Conservation (phyloP, 495 filamentous ascomycete species). For the Xylaria castorea region DNA sequence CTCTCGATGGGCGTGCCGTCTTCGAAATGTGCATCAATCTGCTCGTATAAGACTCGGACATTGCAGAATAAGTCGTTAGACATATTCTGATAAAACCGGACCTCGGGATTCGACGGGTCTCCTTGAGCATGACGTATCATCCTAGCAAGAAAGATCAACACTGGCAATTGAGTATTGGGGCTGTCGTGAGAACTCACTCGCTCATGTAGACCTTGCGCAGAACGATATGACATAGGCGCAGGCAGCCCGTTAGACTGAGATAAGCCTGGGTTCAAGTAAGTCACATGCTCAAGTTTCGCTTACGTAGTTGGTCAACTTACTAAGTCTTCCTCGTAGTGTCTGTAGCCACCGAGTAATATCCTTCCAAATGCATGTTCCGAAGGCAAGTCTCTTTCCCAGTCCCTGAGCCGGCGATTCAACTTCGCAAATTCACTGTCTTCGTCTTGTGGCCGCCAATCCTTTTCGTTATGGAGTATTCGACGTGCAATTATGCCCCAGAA, state of each 20-base stretch:
- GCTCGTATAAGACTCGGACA: constrained; percentile 52
- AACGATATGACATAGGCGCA: constrained; percentile 58
- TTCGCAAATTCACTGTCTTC: constrained; percentile 49
- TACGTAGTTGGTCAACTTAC: constrained; percentile 33
- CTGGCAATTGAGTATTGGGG: neutral
- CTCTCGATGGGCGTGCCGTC: constrained; percentile 49
- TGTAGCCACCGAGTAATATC: constrained; percentile 51
- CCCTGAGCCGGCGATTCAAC: constrained; percentile 44
- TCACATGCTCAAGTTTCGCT: neutral
- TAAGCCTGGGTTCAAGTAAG: constrained; percentile 45
- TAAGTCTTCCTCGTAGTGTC: constrained; percentile 51
- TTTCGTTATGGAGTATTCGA: constrained; percentile 47
- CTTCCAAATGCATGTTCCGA: constrained; percentile 52
- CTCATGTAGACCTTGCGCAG: constrained; percentile 55
- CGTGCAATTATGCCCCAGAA: constrained; percentile 58
- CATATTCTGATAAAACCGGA: constrained; percentile 52
- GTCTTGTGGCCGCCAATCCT: constrained; percentile 49
- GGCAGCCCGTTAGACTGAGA: constrained; percentile 56
- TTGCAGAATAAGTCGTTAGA: constrained; percentile 55
- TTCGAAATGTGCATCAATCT: constrained; percentile 54
- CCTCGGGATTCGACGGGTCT: constrained; percentile 45
- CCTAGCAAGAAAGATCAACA: constrained; percentile 31
- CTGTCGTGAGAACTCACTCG: constrained; percentile 43
- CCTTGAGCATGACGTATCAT: constrained; percentile 48
- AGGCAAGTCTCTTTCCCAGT: constrained; percentile 54